phyloP scores from a whole-genome alignment of 176 grass and related monocot species.

The Olyra latifolia region DNA sequence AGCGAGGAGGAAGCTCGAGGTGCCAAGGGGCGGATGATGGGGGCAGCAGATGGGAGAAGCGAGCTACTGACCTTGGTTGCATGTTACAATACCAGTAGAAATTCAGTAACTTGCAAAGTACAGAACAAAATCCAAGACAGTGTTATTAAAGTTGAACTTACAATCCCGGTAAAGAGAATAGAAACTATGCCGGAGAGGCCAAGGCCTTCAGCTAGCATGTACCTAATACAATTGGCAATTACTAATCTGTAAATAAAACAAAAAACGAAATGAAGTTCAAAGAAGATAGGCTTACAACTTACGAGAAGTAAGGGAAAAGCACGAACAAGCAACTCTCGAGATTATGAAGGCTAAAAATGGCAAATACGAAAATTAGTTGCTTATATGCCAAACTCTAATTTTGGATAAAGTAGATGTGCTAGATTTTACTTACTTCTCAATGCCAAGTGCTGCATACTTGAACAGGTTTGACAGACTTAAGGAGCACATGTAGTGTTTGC shows the following conservation, averaged over 20 bases:
- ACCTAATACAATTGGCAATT: slow-evolving; percentile 35
- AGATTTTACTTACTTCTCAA: slow-evolving; percentile 73
- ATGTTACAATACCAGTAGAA: not conserved
- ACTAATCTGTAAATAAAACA: too few species aligned
- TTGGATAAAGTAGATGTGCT: not conserved
- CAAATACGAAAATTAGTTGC: not conserved
- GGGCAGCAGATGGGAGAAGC: too few species aligned
- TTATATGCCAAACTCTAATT: not conserved
- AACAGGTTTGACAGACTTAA: slow-evolving; percentile 66
- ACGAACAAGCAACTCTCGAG: slow-evolving; percentile 96
- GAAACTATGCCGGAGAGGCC: slow-evolving; percentile 93
- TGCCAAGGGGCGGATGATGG: too few species aligned
- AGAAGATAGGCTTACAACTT: slow-evolving; percentile 76
- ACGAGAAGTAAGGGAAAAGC: slow-evolving; percentile 96
- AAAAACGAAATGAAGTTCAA: not conserved
- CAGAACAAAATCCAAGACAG: slow-evolving; percentile 20
- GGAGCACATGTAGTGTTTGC: slow-evolving; percentile 23
- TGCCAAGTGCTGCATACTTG: slow-evolving; percentile 74
- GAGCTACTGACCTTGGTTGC: not conserved
- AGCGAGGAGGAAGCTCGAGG: too few species aligned
- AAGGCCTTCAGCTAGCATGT: slow-evolving; percentile 95
- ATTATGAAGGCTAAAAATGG: slow-evolving; percentile 79
- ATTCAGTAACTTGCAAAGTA: not conserved
- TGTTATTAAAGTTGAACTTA: slow-evolving; percentile 45
- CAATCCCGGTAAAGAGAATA: slow-evolving; percentile 92